These are phyloP conservation scores for Casaregolazyma lundiana DNA, from an alignment of 1,139 yeast species.

Conservation along the genomic window DNA sequence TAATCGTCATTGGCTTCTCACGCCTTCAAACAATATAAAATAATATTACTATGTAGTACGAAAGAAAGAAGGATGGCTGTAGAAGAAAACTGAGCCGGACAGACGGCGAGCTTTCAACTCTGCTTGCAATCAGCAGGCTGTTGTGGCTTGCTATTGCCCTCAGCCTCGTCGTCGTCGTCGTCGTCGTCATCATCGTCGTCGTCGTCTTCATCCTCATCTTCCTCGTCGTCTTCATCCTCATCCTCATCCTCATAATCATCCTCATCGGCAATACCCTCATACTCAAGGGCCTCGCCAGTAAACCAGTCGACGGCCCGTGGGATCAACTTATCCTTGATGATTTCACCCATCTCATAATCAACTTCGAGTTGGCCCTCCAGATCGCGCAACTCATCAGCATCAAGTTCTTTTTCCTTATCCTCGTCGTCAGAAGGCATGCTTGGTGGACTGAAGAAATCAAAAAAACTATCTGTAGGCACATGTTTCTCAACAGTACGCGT, in stretches of 20 bases:
- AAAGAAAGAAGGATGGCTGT: neutral
- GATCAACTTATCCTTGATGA: constrained; percentile 88
- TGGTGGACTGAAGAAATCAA: constrained; percentile 94
- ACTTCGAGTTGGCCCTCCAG: constrained; percentile 81
- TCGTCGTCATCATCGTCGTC: constrained; percentile 46
- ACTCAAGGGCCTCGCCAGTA: constrained; percentile 89
- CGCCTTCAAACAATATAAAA: neutral
- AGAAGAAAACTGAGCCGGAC: neutral
- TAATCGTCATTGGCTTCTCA: too few relatives aligned
- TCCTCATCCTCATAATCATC: constrained; percentile 45
- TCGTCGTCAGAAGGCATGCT: constrained; percentile 57
- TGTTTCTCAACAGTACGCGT: constrained; percentile 94
- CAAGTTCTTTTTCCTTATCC: constrained; percentile 44
- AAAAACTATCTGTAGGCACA: constrained; percentile 89
- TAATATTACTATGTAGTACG: neutral
- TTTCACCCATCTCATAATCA: constrained; percentile 96
- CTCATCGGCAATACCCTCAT: constrained; percentile 44
- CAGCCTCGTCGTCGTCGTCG: constrained; percentile 47
- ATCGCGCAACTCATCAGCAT: constrained; percentile 58
- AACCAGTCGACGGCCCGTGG: constrained; percentile 98
- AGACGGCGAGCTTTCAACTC: constrained; percentile 23
- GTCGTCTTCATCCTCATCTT: constrained; percentile 45
- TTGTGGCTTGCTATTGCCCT: constrained; percentile 20
- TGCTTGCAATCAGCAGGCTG: constrained; percentile 82
- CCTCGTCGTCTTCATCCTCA: constrained; percentile 55